Evolutionary conservation across 2,329 filamentous ascomycete species (phyloP), one percentile per base, ranked within the genome.

Genomic region (Ophiostoma tasmaniense): DNA sequence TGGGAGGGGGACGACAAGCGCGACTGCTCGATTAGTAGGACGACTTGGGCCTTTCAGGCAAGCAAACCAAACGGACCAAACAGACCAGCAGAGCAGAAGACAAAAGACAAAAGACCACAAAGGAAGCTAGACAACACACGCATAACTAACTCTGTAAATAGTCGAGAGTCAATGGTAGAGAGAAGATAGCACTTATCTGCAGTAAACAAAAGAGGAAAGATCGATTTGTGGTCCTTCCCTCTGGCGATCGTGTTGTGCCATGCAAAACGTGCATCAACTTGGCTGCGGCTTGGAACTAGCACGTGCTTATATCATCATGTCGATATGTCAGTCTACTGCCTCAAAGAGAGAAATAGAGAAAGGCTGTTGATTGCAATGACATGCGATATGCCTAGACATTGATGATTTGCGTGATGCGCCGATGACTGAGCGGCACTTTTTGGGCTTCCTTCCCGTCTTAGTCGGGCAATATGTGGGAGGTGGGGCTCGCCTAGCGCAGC

Each of bases 401-500:
- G 17, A 55, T 22, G 50, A 25, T 7, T n/a, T 45, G 42, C 17
- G 42, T 20, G 42, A n/a, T 45, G 42, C 7, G 42, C 7, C 17
- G 55, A 61, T 61, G 55, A 61, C 55, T 30, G 55, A 28, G 55
- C 55, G 55, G 11, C 55, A 25, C 55, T 22, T 55, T 11, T 22
- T 10, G 10, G 50, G 11, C 8, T 13, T 39, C n/a, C 42, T 20
- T n/a, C n/a, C 42, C 42, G 17, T 45, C 17, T 45, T 45, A 20
- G 42, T 45, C 42, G 42, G 14, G 42, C 42, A 45, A 45, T 28
- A 61, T 13, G 55, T 61, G 55, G 55, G 25, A 30, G 55, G 55
- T 61, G 55, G 55, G 55, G 55, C 55, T 28, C 55, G 14, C 25
- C 55, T 61, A 61, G 55, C 55, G 55, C 25, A 61, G 55, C 55